phyloP scores from a whole-genome alignment of 2,329 filamentous ascomycete genomes.

The Colletotrichum nymphaeae region DNA sequence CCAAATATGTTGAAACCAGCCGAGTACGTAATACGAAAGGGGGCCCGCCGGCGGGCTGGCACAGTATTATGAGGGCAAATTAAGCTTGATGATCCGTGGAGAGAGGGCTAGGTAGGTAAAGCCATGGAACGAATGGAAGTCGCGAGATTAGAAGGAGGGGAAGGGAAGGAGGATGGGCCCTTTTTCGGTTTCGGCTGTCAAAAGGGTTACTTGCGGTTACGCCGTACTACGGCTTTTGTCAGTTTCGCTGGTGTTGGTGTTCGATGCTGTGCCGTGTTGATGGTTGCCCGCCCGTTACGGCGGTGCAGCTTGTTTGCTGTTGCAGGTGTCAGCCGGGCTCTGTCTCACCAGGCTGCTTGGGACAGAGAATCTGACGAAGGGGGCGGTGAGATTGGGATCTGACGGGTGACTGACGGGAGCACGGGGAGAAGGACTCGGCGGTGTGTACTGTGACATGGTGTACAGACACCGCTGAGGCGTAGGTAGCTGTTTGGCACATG shows the following conservation, averaged over 20 bases:
- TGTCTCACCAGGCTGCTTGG: neutral
- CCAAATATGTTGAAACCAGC: constrained; percentile 5
- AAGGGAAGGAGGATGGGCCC: neutral
- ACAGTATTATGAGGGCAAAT: neutral
- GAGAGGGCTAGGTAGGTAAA: neutral
- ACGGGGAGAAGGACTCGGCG: neutral
- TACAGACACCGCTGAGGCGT: too few species aligned
- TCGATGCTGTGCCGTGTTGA: neutral
- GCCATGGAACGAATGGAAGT: neutral
- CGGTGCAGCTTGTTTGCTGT: neutral
- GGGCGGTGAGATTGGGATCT: neutral
- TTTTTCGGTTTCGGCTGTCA: neutral
- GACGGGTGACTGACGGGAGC: neutral
- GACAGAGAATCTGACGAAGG: neutral
- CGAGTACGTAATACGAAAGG: neutral
- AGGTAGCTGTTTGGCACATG: neutral
- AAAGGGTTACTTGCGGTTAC: neutral
- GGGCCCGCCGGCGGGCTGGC: neutral
- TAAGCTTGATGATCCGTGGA: neutral
- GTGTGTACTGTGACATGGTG: neutral
- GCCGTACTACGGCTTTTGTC: neutral
- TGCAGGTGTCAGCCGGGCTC: constrained; percentile 6
- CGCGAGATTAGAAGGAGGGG: neutral
- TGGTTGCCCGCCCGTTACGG: neutral
- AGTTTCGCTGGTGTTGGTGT: neutral